Conservation (phyloP, 2,329 filamentous ascomycete species). For the Diaporthe ampelina region DNA sequence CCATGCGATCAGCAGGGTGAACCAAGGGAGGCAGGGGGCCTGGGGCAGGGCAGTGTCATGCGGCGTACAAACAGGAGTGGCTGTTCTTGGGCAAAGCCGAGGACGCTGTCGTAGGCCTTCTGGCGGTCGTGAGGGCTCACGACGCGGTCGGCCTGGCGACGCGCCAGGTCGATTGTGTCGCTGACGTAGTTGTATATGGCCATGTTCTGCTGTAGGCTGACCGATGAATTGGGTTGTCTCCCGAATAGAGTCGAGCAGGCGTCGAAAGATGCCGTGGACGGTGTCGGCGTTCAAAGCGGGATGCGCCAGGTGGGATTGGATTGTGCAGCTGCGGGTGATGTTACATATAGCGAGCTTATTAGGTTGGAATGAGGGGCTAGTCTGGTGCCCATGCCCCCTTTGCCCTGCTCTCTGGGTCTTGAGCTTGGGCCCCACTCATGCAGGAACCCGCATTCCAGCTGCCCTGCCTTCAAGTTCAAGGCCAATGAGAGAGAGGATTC, state of each 20-base stretch:
- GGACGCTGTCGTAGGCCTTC: conserved; percentile 65
- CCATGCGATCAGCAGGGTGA: conserved; percentile 9
- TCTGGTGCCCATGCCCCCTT: not conserved
- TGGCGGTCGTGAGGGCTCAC: conserved; percentile 74
- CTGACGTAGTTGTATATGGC: conserved; percentile 52
- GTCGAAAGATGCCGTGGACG: not conserved
- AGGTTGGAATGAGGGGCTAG: no score
- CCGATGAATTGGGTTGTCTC: not conserved
- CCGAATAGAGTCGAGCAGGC: not conserved
- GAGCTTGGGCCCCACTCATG: not conserved
- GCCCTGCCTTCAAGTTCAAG: not conserved
- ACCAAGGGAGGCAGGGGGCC: not conserved
- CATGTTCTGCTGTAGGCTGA: conserved; percentile 33
- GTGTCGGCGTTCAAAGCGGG: not conserved
- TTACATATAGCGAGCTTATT: not conserved
- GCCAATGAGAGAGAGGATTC: conserved; percentile 1
- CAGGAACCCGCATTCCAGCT: conserved; percentile 23
- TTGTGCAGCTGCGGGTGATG: not conserved
- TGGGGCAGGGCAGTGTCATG: not conserved
- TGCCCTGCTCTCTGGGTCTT: not conserved
- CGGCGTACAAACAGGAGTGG: conserved; percentile 78
- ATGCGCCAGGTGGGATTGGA: not conserved
- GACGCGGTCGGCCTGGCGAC: conserved; percentile 62
- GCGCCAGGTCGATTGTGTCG: conserved; percentile 56
- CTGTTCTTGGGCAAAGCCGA: conserved; percentile 71